Evolutionary conservation across 345 rosid species (phyloP).

Genomic region (Diplotaxis tenuifolia): DNA sequence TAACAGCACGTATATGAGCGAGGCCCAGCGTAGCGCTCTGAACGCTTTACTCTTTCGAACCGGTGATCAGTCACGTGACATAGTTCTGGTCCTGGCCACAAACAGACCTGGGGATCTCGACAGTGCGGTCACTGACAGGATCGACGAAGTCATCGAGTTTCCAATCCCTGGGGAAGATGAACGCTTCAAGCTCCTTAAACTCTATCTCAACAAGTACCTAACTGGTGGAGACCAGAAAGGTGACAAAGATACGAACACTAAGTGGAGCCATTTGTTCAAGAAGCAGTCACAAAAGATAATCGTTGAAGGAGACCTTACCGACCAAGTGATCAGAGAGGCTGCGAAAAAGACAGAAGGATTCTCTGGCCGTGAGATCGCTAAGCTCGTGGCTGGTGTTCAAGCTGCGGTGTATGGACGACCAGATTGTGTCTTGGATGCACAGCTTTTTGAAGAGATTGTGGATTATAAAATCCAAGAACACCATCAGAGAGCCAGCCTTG

Average conservation of each 20-base stretch:
- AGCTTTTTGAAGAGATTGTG: constrained; percentile 65
- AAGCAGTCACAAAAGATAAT: constrained; percentile 66
- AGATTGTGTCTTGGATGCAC: constrained; percentile 69
- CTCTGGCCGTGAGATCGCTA: constrained; percentile 95
- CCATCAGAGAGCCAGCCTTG: constrained; percentile 67
- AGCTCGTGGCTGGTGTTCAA: constrained; percentile 83
- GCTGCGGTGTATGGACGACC: constrained; percentile 85
- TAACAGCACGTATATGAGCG: constrained; percentile 87
- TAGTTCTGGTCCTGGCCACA: constrained; percentile 85
- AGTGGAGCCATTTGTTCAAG: constrained; percentile 46
- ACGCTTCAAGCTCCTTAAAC: constrained; percentile 72
- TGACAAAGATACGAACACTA: constrained; percentile 39
- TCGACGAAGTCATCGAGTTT: constrained; percentile 88
- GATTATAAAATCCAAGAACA: constrained; percentile 82
- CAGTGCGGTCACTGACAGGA: constrained; percentile 83
- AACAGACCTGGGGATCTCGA: constrained; percentile 95
- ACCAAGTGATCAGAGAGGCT: constrained; percentile 65
- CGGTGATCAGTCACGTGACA: constrained; percentile 93
- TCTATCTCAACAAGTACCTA: constrained; percentile 70
- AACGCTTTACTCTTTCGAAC: constrained; percentile 90
- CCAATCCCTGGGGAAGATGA: constrained; percentile 91
- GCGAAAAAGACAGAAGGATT: constrained; percentile 82
- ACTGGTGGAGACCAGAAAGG: constrained; percentile 37
- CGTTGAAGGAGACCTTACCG: constrained; percentile 58
- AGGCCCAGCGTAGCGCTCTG: constrained; percentile 88